phyloP scores from a whole-genome alignment of 441 rosid species.

The Rhodomyrtus psidioides region DNA sequence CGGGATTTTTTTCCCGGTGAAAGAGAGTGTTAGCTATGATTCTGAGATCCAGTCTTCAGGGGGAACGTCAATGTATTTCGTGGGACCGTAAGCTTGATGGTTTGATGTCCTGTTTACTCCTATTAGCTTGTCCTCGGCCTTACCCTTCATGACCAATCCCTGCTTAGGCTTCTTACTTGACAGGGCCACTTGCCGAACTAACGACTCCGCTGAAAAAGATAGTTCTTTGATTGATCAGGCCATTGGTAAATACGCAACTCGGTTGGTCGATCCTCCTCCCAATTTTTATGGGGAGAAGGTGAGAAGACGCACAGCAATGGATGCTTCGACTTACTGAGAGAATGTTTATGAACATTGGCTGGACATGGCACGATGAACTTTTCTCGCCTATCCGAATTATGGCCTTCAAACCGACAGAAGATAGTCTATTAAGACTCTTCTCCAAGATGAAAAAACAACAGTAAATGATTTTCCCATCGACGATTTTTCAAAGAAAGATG shows the following conservation, averaged over 20 bases:
- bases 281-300: background rate
- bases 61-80: background rate
- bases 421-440: background rate
- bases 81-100: background rate
- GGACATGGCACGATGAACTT: background rate
- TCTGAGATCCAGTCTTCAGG: background rate
- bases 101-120: background rate
- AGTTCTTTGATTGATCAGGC: background rate
- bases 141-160: background rate
- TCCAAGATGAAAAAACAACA: background rate
- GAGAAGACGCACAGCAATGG: background rate
- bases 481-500: background rate
- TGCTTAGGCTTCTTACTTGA: background rate
- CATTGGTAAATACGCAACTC: background rate
- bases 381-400: background rate
- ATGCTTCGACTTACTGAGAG: background rate
- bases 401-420: background rate
- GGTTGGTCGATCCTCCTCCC: background rate
- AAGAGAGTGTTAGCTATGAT: background rate
- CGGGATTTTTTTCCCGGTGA: background rate
- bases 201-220: background rate
- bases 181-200: background rate
- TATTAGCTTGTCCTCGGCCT: background rate
- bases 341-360: background rate
- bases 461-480: background rate